Evolutionary conservation across 805 yeast species (phyloP).

Genomic region (Spathaspora boniae): DNA sequence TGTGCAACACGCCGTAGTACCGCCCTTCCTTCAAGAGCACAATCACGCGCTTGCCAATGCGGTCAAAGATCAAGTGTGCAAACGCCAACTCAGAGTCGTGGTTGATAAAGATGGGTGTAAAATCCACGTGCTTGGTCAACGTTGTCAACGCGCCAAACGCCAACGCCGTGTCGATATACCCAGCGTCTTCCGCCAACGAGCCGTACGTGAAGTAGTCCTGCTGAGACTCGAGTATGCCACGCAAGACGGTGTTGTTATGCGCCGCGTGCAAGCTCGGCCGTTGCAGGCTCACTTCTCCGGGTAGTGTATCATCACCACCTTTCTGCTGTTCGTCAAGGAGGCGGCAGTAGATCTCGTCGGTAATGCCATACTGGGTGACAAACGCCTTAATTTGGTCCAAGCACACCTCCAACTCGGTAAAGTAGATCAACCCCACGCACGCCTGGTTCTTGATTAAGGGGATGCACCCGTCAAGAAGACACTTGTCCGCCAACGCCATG

Average conservation of each 20-base stretch:
- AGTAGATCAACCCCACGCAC: slow-evolving; percentile 46
- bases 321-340: slow-evolving; percentile 15
- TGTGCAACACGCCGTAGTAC: slow-evolving; percentile 51
- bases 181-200: slow-evolving; percentile 6
- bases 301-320: slow-evolving; percentile 4
- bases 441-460: slow-evolving; percentile 38
- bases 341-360: slow-evolving; percentile 29
- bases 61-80: slow-evolving; percentile 49
- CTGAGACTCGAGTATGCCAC: slow-evolving; percentile 5
- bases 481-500: slow-evolving; percentile 32
- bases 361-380: slow-evolving; percentile 18
- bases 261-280: slow-evolving; percentile 1
- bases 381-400: slow-evolving; percentile 41
- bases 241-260: slow-evolving; percentile 11
- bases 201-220: slow-evolving; percentile 27
- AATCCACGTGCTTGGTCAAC: slow-evolving; percentile 41
- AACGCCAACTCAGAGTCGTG: slow-evolving; percentile 46
- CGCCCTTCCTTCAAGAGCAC: slow-evolving; percentile 43
- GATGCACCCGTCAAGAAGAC: slow-evolving; percentile 50
- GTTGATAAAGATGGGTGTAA: slow-evolving; percentile 46
- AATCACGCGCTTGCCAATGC: slow-evolving; percentile 50
- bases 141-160: slow-evolving; percentile 28
- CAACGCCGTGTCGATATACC: slow-evolving; percentile 7
- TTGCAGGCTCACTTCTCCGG: too few species aligned
- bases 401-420: slow-evolving; percentile 50